Percentiles rank a stretch among this genome's conserved stretches.
Conservation (phyloP, 2,329 filamentous ascomycete species). For the Colletotrichum simmondsii region DNA sequence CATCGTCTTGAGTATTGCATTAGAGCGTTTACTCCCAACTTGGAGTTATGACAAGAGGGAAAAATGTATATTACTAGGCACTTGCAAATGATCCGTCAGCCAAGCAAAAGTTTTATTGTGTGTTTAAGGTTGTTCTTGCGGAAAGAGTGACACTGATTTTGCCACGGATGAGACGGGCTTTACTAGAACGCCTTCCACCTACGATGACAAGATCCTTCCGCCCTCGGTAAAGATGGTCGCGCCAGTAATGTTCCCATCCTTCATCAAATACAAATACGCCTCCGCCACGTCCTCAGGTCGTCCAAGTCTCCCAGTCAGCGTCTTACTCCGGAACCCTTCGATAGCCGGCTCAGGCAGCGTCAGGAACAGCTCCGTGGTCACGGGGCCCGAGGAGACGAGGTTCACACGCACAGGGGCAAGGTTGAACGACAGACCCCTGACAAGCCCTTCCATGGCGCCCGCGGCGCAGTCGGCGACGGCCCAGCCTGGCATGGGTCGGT, state of each 20-base stretch:
- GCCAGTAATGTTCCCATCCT: conserved; percentile 50
- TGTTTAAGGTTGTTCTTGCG: too few relatives aligned
- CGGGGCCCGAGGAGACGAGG: conserved; percentile 14
- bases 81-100: neutral
- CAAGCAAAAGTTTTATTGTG: neutral
- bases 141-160: too few relatives aligned
- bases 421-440: neutral
- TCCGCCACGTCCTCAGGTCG: conserved; percentile 53
- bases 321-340: conserved; percentile 11
- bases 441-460: conserved; percentile 7
- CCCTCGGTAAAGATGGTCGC: conserved; percentile 41
- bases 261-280: conserved; percentile 56
- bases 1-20: neutral
- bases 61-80: neutral
- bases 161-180: too few relatives aligned
- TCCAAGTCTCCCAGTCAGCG: neutral
- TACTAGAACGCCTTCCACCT: neutral
- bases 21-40: neutral
- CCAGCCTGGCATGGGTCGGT: neutral
- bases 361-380: conserved; percentile 5
- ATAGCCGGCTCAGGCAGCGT: neutral
- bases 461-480: neutral
- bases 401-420: neutral
- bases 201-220: conserved; percentile 27
- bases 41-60: neutral